phyloP scores from a whole-genome alignment of 192 early-diverging fungal genomes.

The Rhizophagus sp. region DNA sequence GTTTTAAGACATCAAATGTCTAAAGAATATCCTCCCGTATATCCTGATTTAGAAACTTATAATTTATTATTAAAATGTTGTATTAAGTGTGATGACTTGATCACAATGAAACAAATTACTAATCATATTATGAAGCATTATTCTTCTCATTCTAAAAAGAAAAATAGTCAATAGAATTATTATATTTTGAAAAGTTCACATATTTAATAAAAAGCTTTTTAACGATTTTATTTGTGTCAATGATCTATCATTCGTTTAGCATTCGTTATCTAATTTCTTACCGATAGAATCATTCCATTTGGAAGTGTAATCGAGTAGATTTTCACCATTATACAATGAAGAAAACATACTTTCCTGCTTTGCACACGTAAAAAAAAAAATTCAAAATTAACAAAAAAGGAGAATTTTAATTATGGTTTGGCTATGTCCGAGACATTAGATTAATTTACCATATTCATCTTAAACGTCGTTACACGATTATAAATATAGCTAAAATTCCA shows the following conservation, averaged over 20 bases:
- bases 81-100: not conserved
- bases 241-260: no score
- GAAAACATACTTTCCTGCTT: no score
- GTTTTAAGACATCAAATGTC: slow-evolving; percentile 21
- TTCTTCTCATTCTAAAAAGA: not conserved
- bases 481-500: no score
- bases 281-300: no score
- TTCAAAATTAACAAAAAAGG: no score
- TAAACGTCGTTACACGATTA: not conserved
- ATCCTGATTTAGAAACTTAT: slow-evolving; percentile 4
- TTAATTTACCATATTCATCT: not conserved
- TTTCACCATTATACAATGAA: no score
- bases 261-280: no score
- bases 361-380: no score
- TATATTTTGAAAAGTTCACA: no score
- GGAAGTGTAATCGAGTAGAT: no score
- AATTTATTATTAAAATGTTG: slow-evolving; percentile 7
- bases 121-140: not conserved
- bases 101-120: not conserved
- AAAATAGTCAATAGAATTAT: not conserved
- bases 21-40: slow-evolving; percentile 1
- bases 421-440: not conserved
- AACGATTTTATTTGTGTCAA: no score
- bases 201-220: no score
- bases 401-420: not conserved